Evolutionary conservation across 2,329 filamentous ascomycete species (phyloP).

Genomic region (Pseudogymnoascus sp.): DNA sequence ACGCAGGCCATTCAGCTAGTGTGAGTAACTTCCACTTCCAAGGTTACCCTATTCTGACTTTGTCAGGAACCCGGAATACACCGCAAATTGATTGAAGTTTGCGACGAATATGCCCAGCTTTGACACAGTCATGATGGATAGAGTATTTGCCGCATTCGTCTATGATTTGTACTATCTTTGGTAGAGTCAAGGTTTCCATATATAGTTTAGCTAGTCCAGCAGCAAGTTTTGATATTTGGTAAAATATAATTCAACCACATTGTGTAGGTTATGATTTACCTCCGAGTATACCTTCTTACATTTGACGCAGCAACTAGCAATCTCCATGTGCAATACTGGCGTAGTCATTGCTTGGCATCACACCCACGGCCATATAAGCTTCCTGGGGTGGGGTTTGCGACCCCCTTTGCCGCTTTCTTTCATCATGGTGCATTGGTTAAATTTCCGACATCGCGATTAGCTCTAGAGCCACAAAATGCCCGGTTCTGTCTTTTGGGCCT

Average conservation of each 20-base stretch:
- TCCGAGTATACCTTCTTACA: not conserved
- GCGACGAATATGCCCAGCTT: conserved; percentile 6
- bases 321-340: not conserved
- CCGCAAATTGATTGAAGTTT: conserved; percentile 2
- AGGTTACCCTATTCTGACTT: not conserved
- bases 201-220: not conserved
- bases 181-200: not conserved
- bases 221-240: not conserved
- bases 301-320: not conserved
- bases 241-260: not conserved
- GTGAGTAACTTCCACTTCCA: not conserved
- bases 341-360: too few species aligned
- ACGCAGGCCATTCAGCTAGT: conserved; percentile 8
- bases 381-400: too few species aligned
- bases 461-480: too few species aligned
- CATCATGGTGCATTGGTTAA: too few species aligned
- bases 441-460: too few species aligned
- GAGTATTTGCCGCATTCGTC: not conserved
- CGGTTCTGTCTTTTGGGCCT: too few species aligned
- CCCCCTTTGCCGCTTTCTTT: too few species aligned
- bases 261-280: not conserved
- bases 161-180: not conserved
- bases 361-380: too few species aligned
- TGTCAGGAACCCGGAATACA: conserved; percentile 8
- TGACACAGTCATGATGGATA: conserved; percentile 13